A percentile compares a stretch with the other conserved stretches of the same genome.
Conservation (phyloP, 1,284 basidiomycete species). For the Rhodotorula glutinis region DNA sequence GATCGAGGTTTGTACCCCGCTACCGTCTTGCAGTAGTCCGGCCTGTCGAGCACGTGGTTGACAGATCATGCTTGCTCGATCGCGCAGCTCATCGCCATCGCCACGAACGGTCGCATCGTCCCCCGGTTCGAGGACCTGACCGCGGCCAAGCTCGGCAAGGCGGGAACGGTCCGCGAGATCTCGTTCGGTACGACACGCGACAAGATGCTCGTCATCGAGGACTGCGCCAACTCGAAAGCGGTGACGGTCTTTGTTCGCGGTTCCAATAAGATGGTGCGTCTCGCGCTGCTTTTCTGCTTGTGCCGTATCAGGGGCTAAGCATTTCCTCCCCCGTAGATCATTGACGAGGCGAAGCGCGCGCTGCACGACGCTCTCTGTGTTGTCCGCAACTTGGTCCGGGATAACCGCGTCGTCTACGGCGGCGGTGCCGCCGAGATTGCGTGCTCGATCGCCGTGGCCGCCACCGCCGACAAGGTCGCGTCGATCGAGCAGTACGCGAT, state of each 20-base stretch:
- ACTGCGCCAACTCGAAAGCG: slow-evolving; percentile 93
- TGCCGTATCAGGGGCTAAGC: neutral
- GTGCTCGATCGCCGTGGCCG: slow-evolving; percentile 85
- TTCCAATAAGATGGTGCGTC: slow-evolving; percentile 90
- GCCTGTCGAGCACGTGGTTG: no score
- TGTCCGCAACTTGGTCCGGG: slow-evolving; percentile 89
- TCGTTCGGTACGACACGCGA: slow-evolving; percentile 96
- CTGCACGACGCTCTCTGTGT: slow-evolving; percentile 97
- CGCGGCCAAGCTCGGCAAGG: slow-evolving; percentile 83
- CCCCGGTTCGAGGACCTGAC: slow-evolving; percentile 95
- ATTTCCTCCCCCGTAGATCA: slow-evolving; percentile 62
- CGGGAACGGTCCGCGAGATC: slow-evolving; percentile 88
- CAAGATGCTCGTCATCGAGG: slow-evolving; percentile 98
- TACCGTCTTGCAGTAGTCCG: no score
- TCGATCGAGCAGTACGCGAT: slow-evolving; percentile 99
- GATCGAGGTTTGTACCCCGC: slow-evolving; percentile 69
- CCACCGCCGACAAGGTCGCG: slow-evolving; percentile 94
- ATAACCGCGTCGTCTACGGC: slow-evolving; percentile 96
- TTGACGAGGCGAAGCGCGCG: slow-evolving; percentile 96
- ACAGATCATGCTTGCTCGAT: no score
- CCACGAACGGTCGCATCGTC: slow-evolving; percentile 96
- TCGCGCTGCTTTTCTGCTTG: neutral
- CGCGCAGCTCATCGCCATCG: slow-evolving; percentile 86
- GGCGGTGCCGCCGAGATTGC: slow-evolving; percentile 97
- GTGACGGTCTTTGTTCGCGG: slow-evolving; percentile 97